Evolutionary conservation across 768 basidiomycete species (phyloP).

Genomic region (Mycena epipterygia): DNA sequence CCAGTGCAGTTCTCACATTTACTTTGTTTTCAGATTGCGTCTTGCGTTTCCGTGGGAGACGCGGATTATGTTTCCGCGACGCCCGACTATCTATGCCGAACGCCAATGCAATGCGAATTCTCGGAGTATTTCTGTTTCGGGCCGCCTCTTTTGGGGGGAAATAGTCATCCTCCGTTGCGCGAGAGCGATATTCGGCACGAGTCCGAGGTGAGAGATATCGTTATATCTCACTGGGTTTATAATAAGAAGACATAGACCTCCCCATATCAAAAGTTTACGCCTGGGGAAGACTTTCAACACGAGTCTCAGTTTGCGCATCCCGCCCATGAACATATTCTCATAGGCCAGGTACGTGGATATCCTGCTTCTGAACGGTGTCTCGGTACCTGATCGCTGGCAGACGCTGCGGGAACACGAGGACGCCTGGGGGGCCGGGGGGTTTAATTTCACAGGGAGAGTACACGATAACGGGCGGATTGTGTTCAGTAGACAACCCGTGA

Average conservation of each 20-base stretch:
- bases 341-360: conserved; percentile 56
- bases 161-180: background rate
- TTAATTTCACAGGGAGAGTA: conserved; percentile 70
- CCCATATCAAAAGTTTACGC: conserved; percentile 41
- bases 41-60: conserved; percentile 23
- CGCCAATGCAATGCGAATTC: conserved; percentile 65
- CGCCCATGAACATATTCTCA: conserved; percentile 48
- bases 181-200: background rate
- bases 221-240: background rate
- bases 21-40: conserved; percentile 30
- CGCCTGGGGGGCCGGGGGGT: conserved; percentile 72
- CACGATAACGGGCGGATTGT: conserved; percentile 71
- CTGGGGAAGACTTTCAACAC: conserved; percentile 24
- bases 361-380: conserved; percentile 34
- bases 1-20: conserved; percentile 23
- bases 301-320: background rate
- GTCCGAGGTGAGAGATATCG: background rate
- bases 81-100: conserved; percentile 55
- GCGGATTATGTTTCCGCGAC: conserved; percentile 23
- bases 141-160: conserved; percentile 49
- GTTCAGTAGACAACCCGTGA: conserved; percentile 73
- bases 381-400: conserved; percentile 45
- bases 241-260: conserved; percentile 24
- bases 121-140: conserved; percentile 59
- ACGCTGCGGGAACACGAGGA: conserved; percentile 66